These are phyloP conservation scores for Ophidiomyces ophidiicola DNA, from an alignment of 2,329 filamentous ascomycete genomes.

Conservation along the genomic window DNA sequence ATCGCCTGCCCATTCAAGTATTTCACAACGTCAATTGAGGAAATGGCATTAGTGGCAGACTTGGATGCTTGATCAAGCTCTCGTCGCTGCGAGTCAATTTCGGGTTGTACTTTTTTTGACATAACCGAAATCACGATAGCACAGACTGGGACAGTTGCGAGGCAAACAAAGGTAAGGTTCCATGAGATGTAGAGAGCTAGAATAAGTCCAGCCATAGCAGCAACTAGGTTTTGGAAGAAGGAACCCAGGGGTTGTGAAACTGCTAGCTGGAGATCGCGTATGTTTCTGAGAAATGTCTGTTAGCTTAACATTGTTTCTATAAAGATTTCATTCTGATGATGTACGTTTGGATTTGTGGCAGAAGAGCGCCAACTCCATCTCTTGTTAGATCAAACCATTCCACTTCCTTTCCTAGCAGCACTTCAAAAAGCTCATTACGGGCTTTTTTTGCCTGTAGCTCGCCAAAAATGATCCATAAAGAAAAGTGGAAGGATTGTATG, in stretches of 20 bases:
- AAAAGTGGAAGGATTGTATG: slow-evolving; percentile 53
- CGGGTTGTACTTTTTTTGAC: slow-evolving; percentile 49
- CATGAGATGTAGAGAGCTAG: slow-evolving; percentile 71
- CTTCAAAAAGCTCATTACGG: slow-evolving; percentile 52
- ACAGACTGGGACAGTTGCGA: slow-evolving; percentile 60
- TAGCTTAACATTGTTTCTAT: slow-evolving; percentile 14
- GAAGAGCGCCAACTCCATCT: slow-evolving; percentile 58
- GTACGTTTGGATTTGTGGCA: slow-evolving; percentile 63
- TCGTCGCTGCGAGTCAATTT: slow-evolving; percentile 56
- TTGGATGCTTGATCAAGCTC: slow-evolving; percentile 61
- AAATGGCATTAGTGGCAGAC: slow-evolving; percentile 54
- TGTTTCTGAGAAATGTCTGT: slow-evolving; percentile 52
- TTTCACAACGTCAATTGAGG: slow-evolving; percentile 74
- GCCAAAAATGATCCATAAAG: slow-evolving; percentile 63
- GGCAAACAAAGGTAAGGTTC: slow-evolving; percentile 68
- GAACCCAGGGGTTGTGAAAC: slow-evolving; percentile 69
- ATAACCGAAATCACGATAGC: slow-evolving; percentile 48
- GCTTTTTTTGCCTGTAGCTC: slow-evolving; percentile 63
- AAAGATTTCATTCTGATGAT: slow-evolving; percentile 20
- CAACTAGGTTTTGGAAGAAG: slow-evolving; percentile 51
- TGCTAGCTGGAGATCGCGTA: slow-evolving; percentile 67
- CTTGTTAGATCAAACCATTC: slow-evolving; percentile 67
- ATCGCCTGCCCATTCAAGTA: slow-evolving; percentile 63
- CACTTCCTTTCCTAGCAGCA: slow-evolving; percentile 60
- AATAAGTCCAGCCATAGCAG: slow-evolving; percentile 51